A percentile compares a stretch with the other conserved stretches of the same genome.
phyloP scores from a whole-genome alignment of 805 yeast genomes.

The Saccharomycodes ludwigii region DNA sequence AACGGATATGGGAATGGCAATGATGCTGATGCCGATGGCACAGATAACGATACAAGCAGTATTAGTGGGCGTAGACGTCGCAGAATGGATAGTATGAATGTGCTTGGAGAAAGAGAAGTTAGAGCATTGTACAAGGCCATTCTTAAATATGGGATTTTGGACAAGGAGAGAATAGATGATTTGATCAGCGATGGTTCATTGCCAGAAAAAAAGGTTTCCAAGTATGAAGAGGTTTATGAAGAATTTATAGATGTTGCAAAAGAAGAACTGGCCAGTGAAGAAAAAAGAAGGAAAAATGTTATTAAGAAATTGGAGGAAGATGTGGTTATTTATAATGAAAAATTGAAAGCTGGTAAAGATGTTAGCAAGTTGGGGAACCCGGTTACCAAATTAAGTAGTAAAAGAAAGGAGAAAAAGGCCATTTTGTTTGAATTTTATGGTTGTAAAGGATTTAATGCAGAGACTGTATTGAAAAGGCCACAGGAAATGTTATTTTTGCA shows the following conservation, averaged over 20 bases:
- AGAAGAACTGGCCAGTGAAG: slow-evolving; percentile 52
- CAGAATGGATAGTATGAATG: slow-evolving; percentile 32
- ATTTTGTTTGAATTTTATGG: slow-evolving; percentile 79
- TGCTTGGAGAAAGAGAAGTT: slow-evolving; percentile 73
- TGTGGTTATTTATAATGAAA: slow-evolving; percentile 42
- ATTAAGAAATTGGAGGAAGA: slow-evolving; percentile 47
- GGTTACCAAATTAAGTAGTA: slow-evolving; percentile 42
- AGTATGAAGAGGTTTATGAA: slow-evolving; percentile 62
- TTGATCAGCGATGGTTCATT: slow-evolving; percentile 82
- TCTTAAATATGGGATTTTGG: slow-evolving; percentile 67
- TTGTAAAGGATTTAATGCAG: slow-evolving; percentile 85
- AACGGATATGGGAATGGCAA: slow-evolving; percentile 33
- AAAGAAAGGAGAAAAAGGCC: slow-evolving; percentile 80
- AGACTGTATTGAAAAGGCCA: slow-evolving; percentile 70
- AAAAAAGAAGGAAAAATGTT: slow-evolving; percentile 41
- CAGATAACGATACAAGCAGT: slow-evolving; percentile 27
- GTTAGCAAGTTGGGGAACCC: slow-evolving; percentile 28
- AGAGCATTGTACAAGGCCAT: slow-evolving; percentile 78
- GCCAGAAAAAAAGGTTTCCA: slow-evolving; percentile 71
- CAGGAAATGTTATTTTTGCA: slow-evolving; percentile 64
- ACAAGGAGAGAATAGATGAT: slow-evolving; percentile 60
- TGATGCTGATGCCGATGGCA: slow-evolving; percentile 27
- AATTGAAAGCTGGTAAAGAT: slow-evolving; percentile 26
- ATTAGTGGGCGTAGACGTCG: slow-evolving; percentile 15
- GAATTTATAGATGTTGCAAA: slow-evolving; percentile 56